These are phyloP conservation scores for Musa balbisiana DNA, from an alignment of 202 grass and related monocot species.

Conservation along the genomic window DNA sequence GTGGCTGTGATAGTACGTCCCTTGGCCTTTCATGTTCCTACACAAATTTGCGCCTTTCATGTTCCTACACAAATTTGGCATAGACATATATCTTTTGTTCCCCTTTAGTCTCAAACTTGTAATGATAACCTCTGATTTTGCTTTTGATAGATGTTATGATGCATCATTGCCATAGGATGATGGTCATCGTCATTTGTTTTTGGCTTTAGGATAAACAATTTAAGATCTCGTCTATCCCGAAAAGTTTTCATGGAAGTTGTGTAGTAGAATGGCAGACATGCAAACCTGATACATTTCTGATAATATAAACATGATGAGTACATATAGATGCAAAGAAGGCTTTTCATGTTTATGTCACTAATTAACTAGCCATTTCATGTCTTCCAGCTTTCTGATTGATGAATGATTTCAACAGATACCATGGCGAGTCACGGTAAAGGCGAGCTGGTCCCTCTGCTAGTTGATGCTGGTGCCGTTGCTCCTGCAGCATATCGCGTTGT, in stretches of 20 bases:
- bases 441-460: conserved; percentile 58
- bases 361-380: not conserved
- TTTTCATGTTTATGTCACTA: no score
- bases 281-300: no score
- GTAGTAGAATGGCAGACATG: no score
- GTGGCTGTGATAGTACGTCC: conserved; percentile 54
- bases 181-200: no score
- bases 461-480: conserved; percentile 47
- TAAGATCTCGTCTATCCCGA: no score
- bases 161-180: no score
- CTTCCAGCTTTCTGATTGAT: not conserved
- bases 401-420: conserved; percentile 19
- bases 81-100: no score
- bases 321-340: not conserved
- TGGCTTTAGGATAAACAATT: no score
- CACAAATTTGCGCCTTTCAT: not conserved
- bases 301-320: not conserved
- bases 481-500: conserved; percentile 2
- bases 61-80: no score
- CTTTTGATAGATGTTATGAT: no score
- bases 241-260: no score
- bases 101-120: not conserved
- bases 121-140: not conserved
- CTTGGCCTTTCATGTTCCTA: not conserved
- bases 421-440: conserved; percentile 41